Percentiles rank a stretch among this genome's conserved stretches.
Conservation (phyloP, 2,329 filamentous ascomycete species). For the Cadophora sp. region DNA sequence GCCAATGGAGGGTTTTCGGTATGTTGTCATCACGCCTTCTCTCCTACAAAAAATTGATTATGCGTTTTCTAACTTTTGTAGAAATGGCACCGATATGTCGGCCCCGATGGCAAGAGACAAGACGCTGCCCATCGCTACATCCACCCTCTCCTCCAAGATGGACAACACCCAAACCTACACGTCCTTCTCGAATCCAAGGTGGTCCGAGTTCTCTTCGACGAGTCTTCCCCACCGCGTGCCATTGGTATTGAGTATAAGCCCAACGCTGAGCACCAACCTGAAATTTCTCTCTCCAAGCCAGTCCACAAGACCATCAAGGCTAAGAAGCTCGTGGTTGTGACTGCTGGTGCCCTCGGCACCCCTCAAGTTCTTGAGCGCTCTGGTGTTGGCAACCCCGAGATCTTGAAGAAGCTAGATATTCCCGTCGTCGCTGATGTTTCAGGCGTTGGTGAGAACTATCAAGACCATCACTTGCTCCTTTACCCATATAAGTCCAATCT, state of each 20-base stretch:
- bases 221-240: slow-evolving; percentile 54
- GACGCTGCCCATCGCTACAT: slow-evolving; percentile 63
- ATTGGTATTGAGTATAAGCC: slow-evolving; percentile 64
- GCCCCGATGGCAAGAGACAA: slow-evolving; percentile 59
- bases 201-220: slow-evolving; percentile 59
- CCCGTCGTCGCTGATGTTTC: slow-evolving; percentile 54
- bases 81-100: slow-evolving; percentile 57
- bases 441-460: slow-evolving; percentile 60
- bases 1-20: slow-evolving; percentile 45
- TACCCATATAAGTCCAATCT: slow-evolving; percentile 59
- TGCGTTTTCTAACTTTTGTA: slow-evolving; percentile 35
- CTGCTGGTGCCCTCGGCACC: slow-evolving; percentile 47
- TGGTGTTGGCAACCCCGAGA: slow-evolving; percentile 59
- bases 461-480: slow-evolving; percentile 61
- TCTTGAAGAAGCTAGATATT: slow-evolving; percentile 56
- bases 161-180: slow-evolving; percentile 62
- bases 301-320: slow-evolving; percentile 52
- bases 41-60: too few species aligned
- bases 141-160: slow-evolving; percentile 56
- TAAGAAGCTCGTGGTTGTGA: slow-evolving; percentile 59
- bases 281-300: slow-evolving; percentile 40
- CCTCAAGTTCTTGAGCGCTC: slow-evolving; percentile 64
- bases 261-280: slow-evolving; percentile 51
- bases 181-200: slow-evolving; percentile 64
- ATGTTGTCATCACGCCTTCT: slow-evolving; percentile 28